phyloP scores from a whole-genome alignment of 2,329 filamentous ascomycete species.

The Colletotrichum sojae region DNA sequence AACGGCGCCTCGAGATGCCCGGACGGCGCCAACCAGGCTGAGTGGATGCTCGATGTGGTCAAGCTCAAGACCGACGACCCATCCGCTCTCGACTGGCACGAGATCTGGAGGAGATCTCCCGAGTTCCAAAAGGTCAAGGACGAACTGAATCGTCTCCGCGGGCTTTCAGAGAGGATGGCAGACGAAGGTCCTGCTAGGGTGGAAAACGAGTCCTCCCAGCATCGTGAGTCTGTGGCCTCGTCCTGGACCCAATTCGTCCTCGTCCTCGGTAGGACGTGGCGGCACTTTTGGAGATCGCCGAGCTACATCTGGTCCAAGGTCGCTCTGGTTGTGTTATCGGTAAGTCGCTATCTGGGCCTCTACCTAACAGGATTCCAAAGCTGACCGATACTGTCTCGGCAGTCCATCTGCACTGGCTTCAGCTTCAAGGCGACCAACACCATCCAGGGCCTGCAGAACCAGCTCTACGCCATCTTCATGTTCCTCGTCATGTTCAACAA shows the following conservation, averaged over 20 bases:
- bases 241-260: constrained; percentile 72
- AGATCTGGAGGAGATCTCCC: constrained; percentile 50
- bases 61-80: constrained; percentile 48
- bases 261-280: constrained; percentile 74
- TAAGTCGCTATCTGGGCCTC: constrained; percentile 4
- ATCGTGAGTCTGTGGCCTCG: constrained; percentile 79
- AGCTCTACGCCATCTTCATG: constrained; percentile 79
- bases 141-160: constrained; percentile 45
- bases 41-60: constrained; percentile 73
- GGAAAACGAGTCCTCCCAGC: constrained; percentile 37
- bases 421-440: constrained; percentile 70
- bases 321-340: constrained; percentile 61
- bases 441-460: constrained; percentile 76
- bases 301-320: constrained; percentile 79
- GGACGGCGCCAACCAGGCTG: constrained; percentile 72
- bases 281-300: constrained; percentile 81
- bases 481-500: constrained; percentile 75
- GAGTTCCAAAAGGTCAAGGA: constrained; percentile 47
- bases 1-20: constrained; percentile 71
- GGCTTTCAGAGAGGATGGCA: constrained; percentile 37
- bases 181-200: constrained; percentile 50
- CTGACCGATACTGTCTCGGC: background rate
- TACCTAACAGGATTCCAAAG: background rate
- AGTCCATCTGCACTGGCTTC: constrained; percentile 75
- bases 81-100: constrained; percentile 58